Base-by-base conservation (phyloP, 2,329 filamentous ascomycete species). In the Colletotrichum tofieldiae region DNA sequence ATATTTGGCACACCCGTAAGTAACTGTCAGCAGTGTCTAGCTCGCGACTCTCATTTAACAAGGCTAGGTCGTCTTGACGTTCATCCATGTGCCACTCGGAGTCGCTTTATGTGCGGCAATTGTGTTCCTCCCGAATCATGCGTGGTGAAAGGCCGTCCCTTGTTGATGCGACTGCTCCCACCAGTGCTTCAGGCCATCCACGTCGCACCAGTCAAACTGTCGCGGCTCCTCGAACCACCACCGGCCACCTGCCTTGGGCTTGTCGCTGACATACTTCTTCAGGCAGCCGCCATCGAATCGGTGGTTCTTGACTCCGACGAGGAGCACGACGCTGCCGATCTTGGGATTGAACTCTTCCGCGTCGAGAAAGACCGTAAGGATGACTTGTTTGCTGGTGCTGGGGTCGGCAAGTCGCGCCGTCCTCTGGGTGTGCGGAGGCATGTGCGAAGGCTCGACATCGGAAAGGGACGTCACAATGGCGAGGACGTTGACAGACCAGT, bases 271-370 rank as follows among this genome's bases (percentile, higher is more conserved):
- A 59, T 85, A 85, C 75, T 85, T 85, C 75, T 85, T 85, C 61
- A 85, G 71, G 41, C 82, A 84, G 0, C 84, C 84, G 0, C 83
- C 84, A 20, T 90, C 88, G 68, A 87, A 89, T 1, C 83, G 78
- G 61, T 90, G 88, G 41, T 90, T 90, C 79, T 90, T 90, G 2
- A 89, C 87, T 0, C 88, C 88, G 0, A 86, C 81, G 0, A 90
- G 78, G 5, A 90, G 74, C 1, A 90, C 85, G 0, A 85, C 84
- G 62, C 83, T 86, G 3, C 88, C 88, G 0, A 89, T 76, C 0
- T 55, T 67, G 0, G 88, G 88, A 1, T 70, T 73, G 74, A 90
- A 90, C 0, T 76, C 75, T 2, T 86, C 84, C 0, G 88, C 84
- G 35, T 90, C 86, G 5, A 90, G 81, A 62, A 90, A 89, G 0